phyloP scores from a whole-genome alignment of 78 protist genomes.

The Dictyostelium capitatum region DNA sequence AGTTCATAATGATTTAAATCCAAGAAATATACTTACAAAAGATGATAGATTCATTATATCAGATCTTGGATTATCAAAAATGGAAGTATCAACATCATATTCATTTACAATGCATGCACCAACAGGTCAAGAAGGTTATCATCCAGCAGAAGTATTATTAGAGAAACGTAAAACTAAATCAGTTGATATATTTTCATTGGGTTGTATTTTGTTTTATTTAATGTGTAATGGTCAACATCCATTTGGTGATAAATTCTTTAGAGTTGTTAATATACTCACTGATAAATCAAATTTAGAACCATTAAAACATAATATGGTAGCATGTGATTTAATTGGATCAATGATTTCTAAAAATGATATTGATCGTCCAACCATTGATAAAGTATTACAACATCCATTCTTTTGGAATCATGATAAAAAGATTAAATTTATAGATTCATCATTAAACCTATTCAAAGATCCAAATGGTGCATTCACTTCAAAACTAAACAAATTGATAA shows the following conservation, averaged over 20 bases:
- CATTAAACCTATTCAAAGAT: neutral
- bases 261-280: conserved; percentile 42
- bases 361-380: conserved; percentile 17
- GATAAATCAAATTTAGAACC: conserved; percentile 5
- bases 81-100: conserved; percentile 34
- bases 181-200: conserved; percentile 60
- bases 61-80: conserved; percentile 57
- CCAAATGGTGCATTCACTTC: neutral
- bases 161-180: conserved; percentile 60
- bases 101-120: conserved; percentile 53
- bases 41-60: conserved; percentile 46
- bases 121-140: conserved; percentile 70
- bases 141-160: conserved; percentile 60
- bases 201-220: conserved; percentile 45
- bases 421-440: conserved; percentile 33
- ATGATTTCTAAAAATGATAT: conserved; percentile 28
- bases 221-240: conserved; percentile 54
- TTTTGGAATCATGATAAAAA: conserved; percentile 41
- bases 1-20: conserved; percentile 76
- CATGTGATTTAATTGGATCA: conserved; percentile 16
- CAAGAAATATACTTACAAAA: conserved; percentile 48
- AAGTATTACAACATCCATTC: conserved; percentile 34
- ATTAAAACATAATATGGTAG: neutral
- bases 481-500: neutral
- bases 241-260: conserved; percentile 56